Conservation (phyloP, 441 rosid genomes). For the Euphorbia celastroides region DNA sequence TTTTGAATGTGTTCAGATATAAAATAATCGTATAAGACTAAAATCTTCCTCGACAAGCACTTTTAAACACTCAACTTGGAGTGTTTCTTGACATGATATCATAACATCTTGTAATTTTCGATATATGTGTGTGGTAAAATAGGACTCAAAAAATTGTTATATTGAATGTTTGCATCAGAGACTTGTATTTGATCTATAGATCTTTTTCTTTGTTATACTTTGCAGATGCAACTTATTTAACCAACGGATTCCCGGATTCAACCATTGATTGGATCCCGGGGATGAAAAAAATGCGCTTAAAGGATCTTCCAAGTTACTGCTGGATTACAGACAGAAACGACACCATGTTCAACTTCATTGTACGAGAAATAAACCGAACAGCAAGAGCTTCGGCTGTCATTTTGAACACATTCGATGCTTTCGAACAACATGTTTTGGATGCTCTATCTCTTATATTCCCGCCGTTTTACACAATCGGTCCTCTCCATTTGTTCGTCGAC, state of each 20-base stretch:
- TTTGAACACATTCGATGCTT: slow-evolving; percentile 13
- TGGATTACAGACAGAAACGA: slow-evolving; percentile 18
- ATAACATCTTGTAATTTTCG: too few relatives aligned
- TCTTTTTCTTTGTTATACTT: neutral
- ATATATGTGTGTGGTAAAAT: too few relatives aligned
- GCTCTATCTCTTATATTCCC: neutral
- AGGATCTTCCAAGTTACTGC: slow-evolving; percentile 18
- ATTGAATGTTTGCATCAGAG: too few relatives aligned
- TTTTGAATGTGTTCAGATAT: too few relatives aligned
- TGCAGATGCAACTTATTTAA: slow-evolving; percentile 18
- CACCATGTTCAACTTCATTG: slow-evolving; percentile 13
- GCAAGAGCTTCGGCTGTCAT: slow-evolving; percentile 15
- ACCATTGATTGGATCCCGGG: slow-evolving; percentile 1
- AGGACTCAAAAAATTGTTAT: too few relatives aligned
- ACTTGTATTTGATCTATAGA: too few relatives aligned
- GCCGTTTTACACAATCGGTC: neutral
- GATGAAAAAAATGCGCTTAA: neutral
- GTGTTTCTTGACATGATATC: too few relatives aligned
- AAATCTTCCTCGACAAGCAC: too few relatives aligned
- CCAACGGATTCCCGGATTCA: slow-evolving; percentile 5
- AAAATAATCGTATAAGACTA: too few relatives aligned
- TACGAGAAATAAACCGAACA: neutral
- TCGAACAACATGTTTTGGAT: slow-evolving; percentile 8
- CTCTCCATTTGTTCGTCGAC: neutral
- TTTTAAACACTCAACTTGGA: too few relatives aligned